These are phyloP conservation scores for Agaricus blazei DNA, from an alignment of 768 basidiomycete genomes.

Conservation along the genomic window DNA sequence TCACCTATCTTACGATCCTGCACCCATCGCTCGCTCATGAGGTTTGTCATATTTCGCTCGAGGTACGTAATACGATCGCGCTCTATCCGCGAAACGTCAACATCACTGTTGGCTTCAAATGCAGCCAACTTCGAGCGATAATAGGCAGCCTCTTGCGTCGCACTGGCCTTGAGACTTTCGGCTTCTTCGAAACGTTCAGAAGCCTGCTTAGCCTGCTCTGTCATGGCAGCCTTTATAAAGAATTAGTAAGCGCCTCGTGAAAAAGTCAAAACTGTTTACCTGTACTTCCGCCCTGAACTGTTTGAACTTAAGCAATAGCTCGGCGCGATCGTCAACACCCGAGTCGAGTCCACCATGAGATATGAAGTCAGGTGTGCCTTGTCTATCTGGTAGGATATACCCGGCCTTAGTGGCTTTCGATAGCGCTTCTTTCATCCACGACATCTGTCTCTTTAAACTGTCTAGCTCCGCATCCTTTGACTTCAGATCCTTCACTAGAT, in stretches of 20 bases:
- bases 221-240: slow-evolving; percentile 55
- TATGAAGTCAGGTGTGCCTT: slow-evolving; percentile 36
- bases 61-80: slow-evolving; percentile 72
- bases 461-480: slow-evolving; percentile 81
- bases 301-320: slow-evolving; percentile 79
- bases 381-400: slow-evolving; percentile 58
- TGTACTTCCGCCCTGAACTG: slow-evolving; percentile 83
- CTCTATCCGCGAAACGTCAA: slow-evolving; percentile 68
- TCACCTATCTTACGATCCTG: slow-evolving; percentile 72
- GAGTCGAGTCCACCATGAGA: slow-evolving; percentile 31
- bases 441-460: slow-evolving; percentile 65
- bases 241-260: slow-evolving; percentile 1
- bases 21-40: slow-evolving; percentile 56
- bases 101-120: slow-evolving; percentile 62
- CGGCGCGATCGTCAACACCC: slow-evolving; percentile 47
- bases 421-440: slow-evolving; percentile 83
- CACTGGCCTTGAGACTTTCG: slow-evolving; percentile 69
- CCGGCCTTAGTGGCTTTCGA: slow-evolving; percentile 72
- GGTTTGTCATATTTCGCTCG: slow-evolving; percentile 60
- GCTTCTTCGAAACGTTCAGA: slow-evolving; percentile 78
- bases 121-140: slow-evolving; percentile 94
- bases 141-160: slow-evolving; percentile 91
- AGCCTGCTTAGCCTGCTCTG: slow-evolving; percentile 68
- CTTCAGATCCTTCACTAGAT: slow-evolving; percentile 75
- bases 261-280: slow-evolving; percentile 39